Evolutionary conservation across 2,329 filamentous ascomycete genomes (phyloP).

Genomic region (Pestalotiopsis sp.): DNA sequence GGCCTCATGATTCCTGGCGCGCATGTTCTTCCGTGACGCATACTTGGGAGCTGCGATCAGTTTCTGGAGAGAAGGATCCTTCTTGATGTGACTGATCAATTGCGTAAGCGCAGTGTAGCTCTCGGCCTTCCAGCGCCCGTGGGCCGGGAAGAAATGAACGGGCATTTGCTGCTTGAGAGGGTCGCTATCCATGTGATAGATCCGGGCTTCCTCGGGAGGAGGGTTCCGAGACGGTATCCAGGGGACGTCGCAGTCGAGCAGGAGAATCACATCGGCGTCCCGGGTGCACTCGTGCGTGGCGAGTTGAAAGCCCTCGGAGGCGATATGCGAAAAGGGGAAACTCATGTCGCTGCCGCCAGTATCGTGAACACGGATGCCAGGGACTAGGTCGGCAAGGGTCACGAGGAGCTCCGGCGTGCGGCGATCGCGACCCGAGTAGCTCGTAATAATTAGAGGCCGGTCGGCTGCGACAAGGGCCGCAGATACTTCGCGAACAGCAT

Average conservation of each 20-base stretch:
- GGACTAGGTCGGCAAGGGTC: constrained; percentile 46
- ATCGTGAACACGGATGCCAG: constrained; percentile 52
- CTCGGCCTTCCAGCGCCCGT: constrained; percentile 53
- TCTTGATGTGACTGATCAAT: constrained; percentile 27
- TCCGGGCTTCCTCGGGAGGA: constrained; percentile 56
- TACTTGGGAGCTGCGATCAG: constrained; percentile 33
- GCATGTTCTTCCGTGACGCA: constrained; percentile 16
- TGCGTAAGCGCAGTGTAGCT: constrained; percentile 44
- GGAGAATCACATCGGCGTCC: constrained; percentile 66
- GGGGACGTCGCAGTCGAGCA: constrained; percentile 71
- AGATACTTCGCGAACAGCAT: constrained; percentile 45
- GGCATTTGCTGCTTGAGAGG: constrained; percentile 67
- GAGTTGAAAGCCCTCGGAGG: constrained; percentile 50
- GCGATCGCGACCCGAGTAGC: constrained; percentile 50
- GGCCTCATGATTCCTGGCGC: constrained; percentile 20
- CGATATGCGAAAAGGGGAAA: constrained; percentile 36
- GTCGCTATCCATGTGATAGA: constrained; percentile 69
- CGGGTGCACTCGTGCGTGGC: constrained; percentile 59
- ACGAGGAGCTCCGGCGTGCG: constrained; percentile 46
- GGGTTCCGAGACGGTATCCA: constrained; percentile 69
- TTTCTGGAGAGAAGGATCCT: constrained; percentile 7
- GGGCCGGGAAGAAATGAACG: constrained; percentile 58
- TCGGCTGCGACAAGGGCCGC: constrained; percentile 46
- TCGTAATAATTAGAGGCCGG: constrained; percentile 50
- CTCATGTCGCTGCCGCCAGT: constrained; percentile 54